Evolutionary conservation across 495 filamentous ascomycete genomes (phyloP).

Genomic region (Trichoderma virens): DNA sequence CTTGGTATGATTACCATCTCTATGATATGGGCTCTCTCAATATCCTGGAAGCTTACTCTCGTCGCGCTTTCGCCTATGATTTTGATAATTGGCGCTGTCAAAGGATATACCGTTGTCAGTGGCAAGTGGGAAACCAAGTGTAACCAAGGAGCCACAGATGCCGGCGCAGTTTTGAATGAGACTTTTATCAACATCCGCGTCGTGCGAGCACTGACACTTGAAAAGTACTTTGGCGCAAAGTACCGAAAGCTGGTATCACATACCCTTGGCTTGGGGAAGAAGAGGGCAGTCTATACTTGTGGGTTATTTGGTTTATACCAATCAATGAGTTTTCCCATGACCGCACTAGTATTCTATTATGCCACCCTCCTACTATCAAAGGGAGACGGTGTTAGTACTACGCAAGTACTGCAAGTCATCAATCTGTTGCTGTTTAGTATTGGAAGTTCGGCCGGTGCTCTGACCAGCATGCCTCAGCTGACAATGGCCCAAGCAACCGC

Average conservation of each 20-base stretch:
- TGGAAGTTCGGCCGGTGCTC: conserved; percentile 57
- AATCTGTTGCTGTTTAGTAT: conserved; percentile 79
- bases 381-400: conserved; percentile 34
- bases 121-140: conserved; percentile 63
- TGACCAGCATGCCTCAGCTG: conserved; percentile 74
- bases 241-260: conserved; percentile 42
- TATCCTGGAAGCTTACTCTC: conserved; percentile 77
- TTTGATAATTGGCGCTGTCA: conserved; percentile 56
- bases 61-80: conserved; percentile 65
- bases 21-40: conserved; percentile 62
- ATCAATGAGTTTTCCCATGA: conserved; percentile 59
- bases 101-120: conserved; percentile 52
- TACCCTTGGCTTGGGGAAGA: conserved; percentile 48
- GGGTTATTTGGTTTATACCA: conserved; percentile 70
- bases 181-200: conserved; percentile 77
- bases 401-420: conserved; percentile 62
- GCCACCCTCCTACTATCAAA: conserved; percentile 54
- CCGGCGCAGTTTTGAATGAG: conserved; percentile 60
- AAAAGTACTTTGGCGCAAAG: conserved; percentile 64
- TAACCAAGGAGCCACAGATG: conserved; percentile 49
- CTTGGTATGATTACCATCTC: conserved; percentile 56
- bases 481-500: conserved; percentile 65
- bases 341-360: conserved; percentile 81
- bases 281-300: conserved; percentile 56
- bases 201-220: conserved; percentile 70